Conservation (phyloP, 176 grass and related monocot genomes). For the Thalia dealbata region DNA sequence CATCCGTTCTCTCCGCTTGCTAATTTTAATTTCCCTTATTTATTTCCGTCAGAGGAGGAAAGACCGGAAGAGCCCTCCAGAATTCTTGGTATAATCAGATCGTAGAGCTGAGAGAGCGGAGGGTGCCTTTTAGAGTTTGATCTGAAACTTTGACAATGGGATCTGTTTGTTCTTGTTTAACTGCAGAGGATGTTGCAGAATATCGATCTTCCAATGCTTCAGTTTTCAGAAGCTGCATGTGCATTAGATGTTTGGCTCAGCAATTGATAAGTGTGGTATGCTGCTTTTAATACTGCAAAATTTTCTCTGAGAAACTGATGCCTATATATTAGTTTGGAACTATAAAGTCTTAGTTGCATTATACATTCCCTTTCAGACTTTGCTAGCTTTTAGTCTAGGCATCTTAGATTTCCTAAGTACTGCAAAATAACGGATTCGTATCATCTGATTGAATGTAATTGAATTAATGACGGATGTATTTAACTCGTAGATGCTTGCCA, state of each 20-base stretch:
- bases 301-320: neutral
- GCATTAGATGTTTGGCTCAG: constrained; percentile 72
- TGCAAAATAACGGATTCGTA: neutral
- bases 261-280: constrained; percentile 67
- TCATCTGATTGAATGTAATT: neutral
- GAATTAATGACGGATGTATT: neutral
- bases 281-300: neutral
- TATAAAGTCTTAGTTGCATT: neutral
- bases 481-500: no score
- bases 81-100: constrained; percentile 4
- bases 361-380: neutral
- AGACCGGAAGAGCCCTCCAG: no score
- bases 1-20: neutral
- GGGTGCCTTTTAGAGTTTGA: neutral
- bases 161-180: constrained; percentile 70
- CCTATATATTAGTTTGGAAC: neutral
- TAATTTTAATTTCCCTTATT: neutral
- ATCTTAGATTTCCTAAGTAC: neutral
- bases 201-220: constrained; percentile 32
- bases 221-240: constrained; percentile 44
- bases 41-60: neutral
- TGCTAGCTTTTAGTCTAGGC: neutral
- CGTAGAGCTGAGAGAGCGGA: neutral
- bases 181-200: constrained; percentile 45
- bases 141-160: constrained; percentile 41